Base-by-base conservation (phyloP, 1,284 basidiomycete species). In the Sanghuangporus baumii region DNA sequence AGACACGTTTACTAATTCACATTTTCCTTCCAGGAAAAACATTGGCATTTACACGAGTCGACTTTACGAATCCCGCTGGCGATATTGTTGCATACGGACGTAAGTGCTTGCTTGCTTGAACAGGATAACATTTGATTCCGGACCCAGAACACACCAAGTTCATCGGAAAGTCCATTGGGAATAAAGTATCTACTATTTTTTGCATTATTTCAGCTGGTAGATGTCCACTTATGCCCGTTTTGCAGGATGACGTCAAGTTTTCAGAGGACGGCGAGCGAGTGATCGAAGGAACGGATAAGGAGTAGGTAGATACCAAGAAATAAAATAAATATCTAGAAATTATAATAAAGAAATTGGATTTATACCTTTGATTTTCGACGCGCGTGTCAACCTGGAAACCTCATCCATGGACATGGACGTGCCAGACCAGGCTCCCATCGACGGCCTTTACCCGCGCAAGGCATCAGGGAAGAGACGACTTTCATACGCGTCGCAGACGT, bases 51-150 rank as follows among this genome's bases (percentile, higher is more conserved):
- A 93, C 91, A 5, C 81, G 88, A 0, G 79, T 90, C 12, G 89
- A 94, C 65, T 91, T 94, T 69, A 87, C 76, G n/a, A 86, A 87
- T 70, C 74, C 81, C 8, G 74, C 76, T 3, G 89, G 90, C 0
- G 84, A 89, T 56, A 74, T 94, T n/a, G 85, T 93, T 11, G 91
- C 92, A n/a, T 93, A 90, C 69, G 91, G 91, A 67, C 82, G 89
- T 90, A 69, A 70, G 86, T 75, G n/a, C n/a, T n/a, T n/a, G n/a
- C n/a, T n/a, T n/a, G n/a, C 11, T 46, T 16, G 14, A 26, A 23
- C 40, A 41, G 51, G n/a, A 34, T 61, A 36, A 47, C 47, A 34
- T 16, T 56, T n/a, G 62, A n/a, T 36, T 54, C n/a, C 54, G 20
- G 57, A 14, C 18, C 6, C 65, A 92, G 90, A 86, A 67, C 93